Evolutionary conservation across 257 asterid species (phyloP).

Genomic region (Solanum lycopersicoides): DNA sequence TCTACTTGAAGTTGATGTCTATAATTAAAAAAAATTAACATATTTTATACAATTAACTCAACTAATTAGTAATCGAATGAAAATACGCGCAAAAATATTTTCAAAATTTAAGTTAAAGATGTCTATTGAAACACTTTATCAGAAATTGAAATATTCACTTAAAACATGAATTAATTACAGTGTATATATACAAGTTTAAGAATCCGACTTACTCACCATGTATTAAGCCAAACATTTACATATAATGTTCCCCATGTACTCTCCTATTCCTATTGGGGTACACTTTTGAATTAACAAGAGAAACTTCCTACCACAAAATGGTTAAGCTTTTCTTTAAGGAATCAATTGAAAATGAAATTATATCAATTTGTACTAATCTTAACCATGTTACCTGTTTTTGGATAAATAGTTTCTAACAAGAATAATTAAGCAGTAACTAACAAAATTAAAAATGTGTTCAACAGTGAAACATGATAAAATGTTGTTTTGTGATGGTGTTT

Average conservation of each 20-base stretch:
- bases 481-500: not conserved
- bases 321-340: not conserved
- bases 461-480: not conserved
- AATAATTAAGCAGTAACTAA: not conserved
- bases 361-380: not conserved
- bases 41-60: no score
- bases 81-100: not conserved
- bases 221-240: not conserved
- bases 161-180: no score
- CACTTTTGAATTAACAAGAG: not conserved
- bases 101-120: not conserved
- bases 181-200: not conserved
- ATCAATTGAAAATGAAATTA: not conserved
- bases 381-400: not conserved
- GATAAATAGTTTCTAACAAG: not conserved
- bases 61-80: not conserved
- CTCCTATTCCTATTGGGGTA: not conserved
- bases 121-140: not conserved
- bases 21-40: no score
- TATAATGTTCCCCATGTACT: not conserved
- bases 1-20: not conserved
- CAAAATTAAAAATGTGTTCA: not conserved
- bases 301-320: not conserved
- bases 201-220: not conserved
- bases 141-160: no score